A percentile compares a stretch with the other conserved stretches of the same genome.
Conservation (phyloP, 495 filamentous ascomycete genomes). For the Aspergillus panamensis region DNA sequence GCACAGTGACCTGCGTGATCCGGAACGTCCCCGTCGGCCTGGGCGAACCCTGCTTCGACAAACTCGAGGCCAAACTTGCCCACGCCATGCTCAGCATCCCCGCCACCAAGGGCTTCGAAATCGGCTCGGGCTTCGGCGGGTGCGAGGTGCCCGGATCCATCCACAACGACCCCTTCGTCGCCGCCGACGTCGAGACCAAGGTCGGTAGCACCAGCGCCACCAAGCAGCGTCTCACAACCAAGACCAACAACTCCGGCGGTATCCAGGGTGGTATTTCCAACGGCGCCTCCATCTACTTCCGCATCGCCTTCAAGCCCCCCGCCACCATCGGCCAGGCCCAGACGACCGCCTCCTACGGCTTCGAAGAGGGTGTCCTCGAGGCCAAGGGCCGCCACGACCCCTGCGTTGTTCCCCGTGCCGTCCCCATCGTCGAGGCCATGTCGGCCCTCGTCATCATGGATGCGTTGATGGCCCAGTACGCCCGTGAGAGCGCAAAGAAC, state of each 20-base stretch:
- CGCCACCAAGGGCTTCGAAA: constrained; percentile 94
- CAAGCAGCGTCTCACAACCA: constrained; percentile 66
- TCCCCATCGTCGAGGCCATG: constrained; percentile 98
- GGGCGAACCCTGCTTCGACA: constrained; percentile 94
- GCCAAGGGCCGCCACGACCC: constrained; percentile 97
- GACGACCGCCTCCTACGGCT: constrained; percentile 74
- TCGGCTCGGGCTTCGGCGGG: constrained; percentile 90
- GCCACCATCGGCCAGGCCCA: constrained; percentile 95
- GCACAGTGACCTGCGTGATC: constrained; percentile 94
- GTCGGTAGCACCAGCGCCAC: constrained; percentile 31
- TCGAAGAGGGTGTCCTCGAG: constrained; percentile 71
- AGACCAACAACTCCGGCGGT: constrained; percentile 94
- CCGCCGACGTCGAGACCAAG: constrained; percentile 43
- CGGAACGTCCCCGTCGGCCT: constrained; percentile 83
- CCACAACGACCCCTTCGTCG: constrained; percentile 91
- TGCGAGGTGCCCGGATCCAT: constrained; percentile 83
- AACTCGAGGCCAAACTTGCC: constrained; percentile 88
- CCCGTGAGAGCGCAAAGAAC: constrained; percentile 51
- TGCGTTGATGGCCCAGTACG: constrained; percentile 82
- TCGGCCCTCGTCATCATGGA: constrained; percentile 88
- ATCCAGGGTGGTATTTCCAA: constrained; percentile 97
- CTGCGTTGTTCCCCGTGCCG: constrained; percentile 88
- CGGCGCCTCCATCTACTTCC: constrained; percentile 92
- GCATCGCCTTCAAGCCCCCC: constrained; percentile 90
- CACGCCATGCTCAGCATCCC: constrained; percentile 98